Evolutionary conservation across 352 stramenopile species (phyloP), one percentile per base, ranked within the genome.

Genomic region (Phytophthora tentaculata): DNA sequence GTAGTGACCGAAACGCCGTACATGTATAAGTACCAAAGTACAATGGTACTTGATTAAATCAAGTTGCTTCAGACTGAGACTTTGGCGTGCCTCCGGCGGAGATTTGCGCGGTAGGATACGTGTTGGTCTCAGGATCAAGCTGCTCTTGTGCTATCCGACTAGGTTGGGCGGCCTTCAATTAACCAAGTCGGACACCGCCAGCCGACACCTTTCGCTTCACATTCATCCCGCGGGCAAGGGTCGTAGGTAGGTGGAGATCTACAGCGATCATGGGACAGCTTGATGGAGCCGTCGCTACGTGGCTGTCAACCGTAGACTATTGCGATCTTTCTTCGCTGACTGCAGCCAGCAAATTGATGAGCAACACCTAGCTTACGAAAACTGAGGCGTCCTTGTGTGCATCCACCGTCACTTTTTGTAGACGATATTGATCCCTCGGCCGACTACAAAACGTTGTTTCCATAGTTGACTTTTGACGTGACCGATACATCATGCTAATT

Each of bases 91-190:
- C 6, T 16, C 6, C 13, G 20, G 39, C 55, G 48, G 39, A 22
- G 48, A 37, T 55, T 56, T 13, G 19, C 50, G 39, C 39, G 39
- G 39, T 19, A 1, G 10, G 14, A 56, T 13, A 32, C 28, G 28
- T 32, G 28, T 32, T 32, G 28, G 28, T 32, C 28, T 32, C 28
- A 32, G 3, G 12, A n/a, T 20, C 32, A 24, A 24, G 20, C 24
- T 35, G 35, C 26, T 67, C 43, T 24, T 16, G 20, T 14, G 26
- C 60, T 54, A 61, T 67, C 60, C 28, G 23, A 48, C 35, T 61
- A 61, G 39, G 48, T 54, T 65, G 58, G 58, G 29, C 35, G 9
- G 19, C 7, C 59, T 67, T 59, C 49, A 66, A 66, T 49, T 53
- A 55, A 19, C 24, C 50, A 14, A 23, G n/a, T 24, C 39, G 19